A percentile compares a stretch with the other conserved stretches of the same genome.
These are phyloP conservation scores for Exidia glandulosa DNA, from an alignment of 768 basidiomycete species.

Conservation along the genomic window DNA sequence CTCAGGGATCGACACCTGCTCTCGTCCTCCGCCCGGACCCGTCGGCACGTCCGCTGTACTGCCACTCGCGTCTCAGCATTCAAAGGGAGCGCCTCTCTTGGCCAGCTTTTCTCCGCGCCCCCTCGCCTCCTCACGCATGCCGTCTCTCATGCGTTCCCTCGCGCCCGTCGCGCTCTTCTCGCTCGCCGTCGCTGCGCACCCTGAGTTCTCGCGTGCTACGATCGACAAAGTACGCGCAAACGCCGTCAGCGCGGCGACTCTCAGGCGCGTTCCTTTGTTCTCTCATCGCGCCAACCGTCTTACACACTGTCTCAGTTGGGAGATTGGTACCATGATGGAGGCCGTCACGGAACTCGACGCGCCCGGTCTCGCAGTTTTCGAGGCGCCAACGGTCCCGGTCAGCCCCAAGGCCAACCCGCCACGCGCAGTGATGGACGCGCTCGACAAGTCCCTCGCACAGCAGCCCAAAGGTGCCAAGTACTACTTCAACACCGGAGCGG, in stretches of 20 bases:
- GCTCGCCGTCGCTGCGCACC: background rate
- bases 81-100: background rate
- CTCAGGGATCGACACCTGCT: too few species aligned
- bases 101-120: background rate
- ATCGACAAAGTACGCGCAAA: background rate
- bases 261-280: background rate
- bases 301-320: conserved; percentile 7
- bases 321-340: conserved; percentile 11
- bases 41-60: background rate
- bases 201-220: background rate
- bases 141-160: too few species aligned
- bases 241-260: background rate
- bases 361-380: conserved; percentile 13
- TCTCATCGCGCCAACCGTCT: too few species aligned
- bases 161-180: too few species aligned
- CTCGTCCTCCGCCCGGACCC: background rate
- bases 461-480: background rate
- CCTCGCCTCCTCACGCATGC: background rate
- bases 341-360: conserved; percentile 17
- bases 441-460: background rate
- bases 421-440: background rate
- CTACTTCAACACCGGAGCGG: conserved; percentile 13
- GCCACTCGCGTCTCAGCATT: too few species aligned
- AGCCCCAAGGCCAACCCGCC: background rate
- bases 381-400: background rate